Base-by-base conservation (phyloP, 495 filamentous ascomycete genomes). In the Thermochaetoides thermophila region DNA sequence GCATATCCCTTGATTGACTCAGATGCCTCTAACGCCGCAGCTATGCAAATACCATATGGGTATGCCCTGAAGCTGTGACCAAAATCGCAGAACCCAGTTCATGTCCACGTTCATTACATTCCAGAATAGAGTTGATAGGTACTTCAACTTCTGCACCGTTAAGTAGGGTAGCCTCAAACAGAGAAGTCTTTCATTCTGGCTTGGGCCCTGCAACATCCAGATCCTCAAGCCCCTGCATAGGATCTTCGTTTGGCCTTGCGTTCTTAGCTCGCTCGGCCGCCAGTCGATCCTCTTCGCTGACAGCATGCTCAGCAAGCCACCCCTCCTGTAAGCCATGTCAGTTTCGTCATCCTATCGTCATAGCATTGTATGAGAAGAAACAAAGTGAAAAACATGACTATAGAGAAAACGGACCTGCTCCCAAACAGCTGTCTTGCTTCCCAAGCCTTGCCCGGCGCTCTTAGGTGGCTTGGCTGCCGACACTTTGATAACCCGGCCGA, bases 391-490 rank as follows among this genome's bases (percentile, higher is more conserved):
- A 43, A 30, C 27, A 10, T 16, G 16, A 31, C 31, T 37, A 31
- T 17, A 7, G 15, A 2, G 32, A 34, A 30, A 27, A 49, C 73
- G 29, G 62, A 94, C 87, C 76, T 95, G 89, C 57, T 95, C 83
- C 89, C 89, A 99, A 38, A 99, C 69, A 7, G 89, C 91, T n/a
- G 79, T 93, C 62, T 84, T 91, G 59, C 79, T 84, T 19, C 87
- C 86, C 8, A 99, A 50, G 10, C 84, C 81, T 46, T 87, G 81
- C 33, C 79, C 81, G 30, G 68, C 69, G 31, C 87, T 84, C 67
- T 92, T 94, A 40, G 86, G 84, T 17, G 85, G 75, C 57, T 94
- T 99, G 17, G 91, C 89, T 22, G 75, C 68, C 10, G 83, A 83
- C 12, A 96, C 89, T 53, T 81, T 92, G 55, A 99, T 77, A 3